Base-by-base conservation (phyloP, 805 yeast genomes). In the Vanderwaltozyma polyspora region DNA sequence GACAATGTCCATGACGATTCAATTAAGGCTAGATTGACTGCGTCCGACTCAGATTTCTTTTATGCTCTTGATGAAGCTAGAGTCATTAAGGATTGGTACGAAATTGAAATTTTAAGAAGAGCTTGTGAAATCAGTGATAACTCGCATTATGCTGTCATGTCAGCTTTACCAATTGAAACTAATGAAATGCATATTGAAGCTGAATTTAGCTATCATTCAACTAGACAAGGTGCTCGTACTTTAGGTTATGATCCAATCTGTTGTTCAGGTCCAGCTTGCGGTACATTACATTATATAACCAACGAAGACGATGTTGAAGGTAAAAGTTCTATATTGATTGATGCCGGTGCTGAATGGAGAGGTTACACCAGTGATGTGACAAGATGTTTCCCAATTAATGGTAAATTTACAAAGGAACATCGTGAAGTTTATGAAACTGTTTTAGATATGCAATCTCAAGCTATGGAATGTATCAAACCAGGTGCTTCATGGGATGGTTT, bases 291-390 rank as follows among this genome's bases (percentile, higher is more conserved):
- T 57, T 89, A 87, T 52, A 76, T 82, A 14, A 78, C 77, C 50
- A 89, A 89, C 51, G 91, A 86, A 48, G 79, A 74, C 33, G 62
- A 67, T 3, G 50, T 78, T 38, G 66, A 56, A 9, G 70, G 69
- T 14, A 76, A 74, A 49, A 74, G 71, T 31, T 70, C 87, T 5
- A 69, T 89, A 10, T 68, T 89, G 41, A 78, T 89, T 35, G 98
- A 89, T 62, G 96, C 97, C 7, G 98, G 98, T 36, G 94, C 95
- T 3, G 97, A 89, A 60, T 89, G 96, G 95, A 72, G 74, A 43
- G 76, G 84, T 55, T 89, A 89, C 58, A 87, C 95, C 3, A 68
- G 85, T 29, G 98, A 89, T 55, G 95, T 91, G 28, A 91, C 98
- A 12, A 72, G 98, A 54, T 82, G 93, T 53, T 89, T 86, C 72